These are phyloP conservation scores for Coprinopsis cinerea DNA, from an alignment of 768 basidiomycete species.

Conservation along the genomic window DNA sequence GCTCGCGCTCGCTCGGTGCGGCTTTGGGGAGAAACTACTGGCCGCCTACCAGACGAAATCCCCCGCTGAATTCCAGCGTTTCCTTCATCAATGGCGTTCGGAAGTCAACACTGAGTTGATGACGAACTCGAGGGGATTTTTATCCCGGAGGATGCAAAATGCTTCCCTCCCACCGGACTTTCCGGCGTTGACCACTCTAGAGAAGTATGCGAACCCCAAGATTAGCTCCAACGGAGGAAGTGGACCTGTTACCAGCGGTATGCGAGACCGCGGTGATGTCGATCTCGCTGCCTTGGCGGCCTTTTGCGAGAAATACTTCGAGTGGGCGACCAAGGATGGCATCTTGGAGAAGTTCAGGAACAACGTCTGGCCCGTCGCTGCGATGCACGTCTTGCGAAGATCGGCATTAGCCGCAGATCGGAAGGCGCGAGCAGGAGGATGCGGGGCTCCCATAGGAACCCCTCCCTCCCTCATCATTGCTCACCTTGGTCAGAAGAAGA, in stretches of 20 bases:
- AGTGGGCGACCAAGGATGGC: constrained; percentile 62
- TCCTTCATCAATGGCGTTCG: constrained; percentile 45
- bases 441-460: constrained; percentile 13
- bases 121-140: constrained; percentile 40
- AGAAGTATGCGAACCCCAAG: constrained; percentile 42
- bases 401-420: constrained; percentile 39
- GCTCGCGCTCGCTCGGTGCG: constrained; percentile 56
- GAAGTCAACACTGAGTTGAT: constrained; percentile 41
- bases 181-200: constrained; percentile 49
- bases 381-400: constrained; percentile 52
- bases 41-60: constrained; percentile 31
- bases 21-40: constrained; percentile 53
- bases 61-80: constrained; percentile 29
- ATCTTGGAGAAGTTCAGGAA: constrained; percentile 63
- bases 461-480: constrained; percentile 17
- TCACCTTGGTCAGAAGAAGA: constrained; percentile 15
- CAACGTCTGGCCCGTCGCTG: constrained; percentile 55
- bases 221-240: constrained; percentile 11
- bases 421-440: constrained; percentile 20
- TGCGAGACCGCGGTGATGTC: constrained; percentile 33
- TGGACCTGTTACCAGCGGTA: constrained; percentile 12
- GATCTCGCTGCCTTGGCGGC: constrained; percentile 48
- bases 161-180: constrained; percentile 45
- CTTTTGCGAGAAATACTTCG: constrained; percentile 60
- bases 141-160: constrained; percentile 39